Evolutionary conservation across 768 basidiomycete genomes (phyloP), one percentile per base, ranked within the genome.

Genomic region (Melanogaster broomeanus): DNA sequence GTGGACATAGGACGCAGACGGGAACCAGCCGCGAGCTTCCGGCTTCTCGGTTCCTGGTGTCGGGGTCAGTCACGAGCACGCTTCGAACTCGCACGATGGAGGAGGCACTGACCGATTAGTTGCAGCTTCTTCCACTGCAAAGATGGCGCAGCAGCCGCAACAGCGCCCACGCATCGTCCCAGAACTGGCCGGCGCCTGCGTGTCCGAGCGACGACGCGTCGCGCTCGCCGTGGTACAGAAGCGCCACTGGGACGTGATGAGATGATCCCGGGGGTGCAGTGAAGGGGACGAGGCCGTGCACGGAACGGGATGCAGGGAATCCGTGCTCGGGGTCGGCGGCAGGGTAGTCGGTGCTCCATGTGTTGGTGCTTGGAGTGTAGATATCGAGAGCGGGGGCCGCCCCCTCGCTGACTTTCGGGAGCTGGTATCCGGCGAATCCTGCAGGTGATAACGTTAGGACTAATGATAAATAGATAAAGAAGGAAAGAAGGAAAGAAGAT

Each of bases 11-110:
- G 51, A 58, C 1, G 68, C 69, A 0, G 66, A 53, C 1, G 71
- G 62, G 57, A 81, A 75, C 77, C 79, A 80, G 0, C 78, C 77
- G 15, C 77, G 61, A 0, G 70, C 63, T 27, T 68, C 64, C 4
- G 76, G 73, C 0, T 22, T 33, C 6, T 45, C 37, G 18, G 38
- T 31, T 21, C 47, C 52, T 56, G 16, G 30, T 28, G n/a, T 27
- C 30, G 16, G 6, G 7, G n/a, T 50, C 3, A 27, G 30, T 42
- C 34, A 6, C 27, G 21, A 42, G 5, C n/a, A 22, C 6, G 15
- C 6, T 4, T 42, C 10, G 16, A 30, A 21, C n/a, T 12, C 19
- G 24, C 6, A n/a, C 7, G 22, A 18, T 39, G n/a, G 37, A 39
- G 35, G 42, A 1, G 8, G 15, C 8, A 49, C 42, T 53, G 21